These are phyloP conservation scores for Rhizopus microsporus DNA, from an alignment of 371 early-diverging fungal species.

Conservation along the genomic window DNA sequence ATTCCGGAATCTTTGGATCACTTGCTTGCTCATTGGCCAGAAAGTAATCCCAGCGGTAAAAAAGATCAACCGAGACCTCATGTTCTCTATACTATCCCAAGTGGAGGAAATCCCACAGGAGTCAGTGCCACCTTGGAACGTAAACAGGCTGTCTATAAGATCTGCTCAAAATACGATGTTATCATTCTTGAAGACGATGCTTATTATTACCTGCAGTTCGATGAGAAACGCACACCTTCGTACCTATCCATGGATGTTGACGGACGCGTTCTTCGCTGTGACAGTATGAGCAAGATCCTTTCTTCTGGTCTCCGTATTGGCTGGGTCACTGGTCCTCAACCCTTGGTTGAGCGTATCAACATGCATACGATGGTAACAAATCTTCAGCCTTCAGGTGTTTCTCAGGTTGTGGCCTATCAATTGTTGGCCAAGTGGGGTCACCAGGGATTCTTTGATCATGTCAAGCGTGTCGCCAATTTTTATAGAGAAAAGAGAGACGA, in stretches of 20 bases:
- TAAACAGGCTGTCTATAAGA: constrained; percentile 61
- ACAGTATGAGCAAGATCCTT: constrained; percentile 81
- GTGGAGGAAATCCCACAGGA: constrained; percentile 79
- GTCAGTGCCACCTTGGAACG: constrained; percentile 62
- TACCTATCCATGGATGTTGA: constrained; percentile 81
- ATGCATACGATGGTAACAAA: constrained; percentile 73
- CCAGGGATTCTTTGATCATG: constrained; percentile 71
- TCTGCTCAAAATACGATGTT: constrained; percentile 62
- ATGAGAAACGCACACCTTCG: constrained; percentile 45
- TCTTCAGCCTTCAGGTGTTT: constrained; percentile 74
- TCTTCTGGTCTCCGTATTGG: constrained; percentile 80
- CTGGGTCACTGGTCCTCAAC: constrained; percentile 74
- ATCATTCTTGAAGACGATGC: constrained; percentile 81
- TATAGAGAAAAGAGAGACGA: constrained; percentile 67
- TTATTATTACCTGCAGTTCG: constrained; percentile 72
- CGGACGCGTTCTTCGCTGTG: constrained; percentile 82
- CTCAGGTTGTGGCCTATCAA: constrained; percentile 65
- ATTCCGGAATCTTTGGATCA: constrained; percentile 51
- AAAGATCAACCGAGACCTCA: constrained; percentile 51
- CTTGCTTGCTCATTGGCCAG: constrained; percentile 53
- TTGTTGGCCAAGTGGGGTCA: constrained; percentile 65
- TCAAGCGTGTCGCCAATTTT: constrained; percentile 54
- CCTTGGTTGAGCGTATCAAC: constrained; percentile 68
- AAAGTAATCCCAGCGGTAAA: constrained; percentile 29
- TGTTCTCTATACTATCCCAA: constrained; percentile 61